Evolutionary conservation across 805 yeast species (phyloP).

Genomic region (Kodamaea kaohsiungensis): DNA sequence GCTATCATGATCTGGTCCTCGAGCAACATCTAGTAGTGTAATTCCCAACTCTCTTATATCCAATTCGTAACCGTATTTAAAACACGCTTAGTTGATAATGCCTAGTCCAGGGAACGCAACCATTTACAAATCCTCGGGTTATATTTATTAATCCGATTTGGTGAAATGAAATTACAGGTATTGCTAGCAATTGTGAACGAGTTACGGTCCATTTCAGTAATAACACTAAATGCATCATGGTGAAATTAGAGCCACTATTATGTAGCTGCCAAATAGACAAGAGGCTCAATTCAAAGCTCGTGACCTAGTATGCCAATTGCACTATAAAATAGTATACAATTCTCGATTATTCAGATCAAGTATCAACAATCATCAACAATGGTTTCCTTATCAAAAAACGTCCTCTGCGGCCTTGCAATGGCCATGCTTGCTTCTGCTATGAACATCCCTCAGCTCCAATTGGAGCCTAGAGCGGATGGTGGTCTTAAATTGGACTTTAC

Average conservation of each 20-base stretch:
- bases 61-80: no score
- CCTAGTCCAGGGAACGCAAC: background rate
- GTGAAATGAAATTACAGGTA: background rate
- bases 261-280: background rate
- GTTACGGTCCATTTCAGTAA: background rate
- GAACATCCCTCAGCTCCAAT: background rate
- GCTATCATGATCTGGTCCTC: no score
- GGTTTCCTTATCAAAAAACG: constrained; percentile 7
- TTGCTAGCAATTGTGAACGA: no score
- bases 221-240: background rate
- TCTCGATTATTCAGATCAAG: background rate
- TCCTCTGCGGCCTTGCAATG: constrained; percentile 5
- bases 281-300: no score
- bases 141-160: background rate
- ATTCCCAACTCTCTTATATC: no score
- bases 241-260: background rate
- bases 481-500: constrained; percentile 10
- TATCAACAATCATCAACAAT: background rate
- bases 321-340: background rate
- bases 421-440: constrained; percentile 2
- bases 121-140: background rate
- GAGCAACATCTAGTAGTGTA: no score
- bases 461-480: constrained; percentile 7
- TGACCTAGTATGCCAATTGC: background rate
- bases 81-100: background rate